phyloP scores from a whole-genome alignment of 2,329 filamentous ascomycete genomes.

The Sclerotinia minor region DNA sequence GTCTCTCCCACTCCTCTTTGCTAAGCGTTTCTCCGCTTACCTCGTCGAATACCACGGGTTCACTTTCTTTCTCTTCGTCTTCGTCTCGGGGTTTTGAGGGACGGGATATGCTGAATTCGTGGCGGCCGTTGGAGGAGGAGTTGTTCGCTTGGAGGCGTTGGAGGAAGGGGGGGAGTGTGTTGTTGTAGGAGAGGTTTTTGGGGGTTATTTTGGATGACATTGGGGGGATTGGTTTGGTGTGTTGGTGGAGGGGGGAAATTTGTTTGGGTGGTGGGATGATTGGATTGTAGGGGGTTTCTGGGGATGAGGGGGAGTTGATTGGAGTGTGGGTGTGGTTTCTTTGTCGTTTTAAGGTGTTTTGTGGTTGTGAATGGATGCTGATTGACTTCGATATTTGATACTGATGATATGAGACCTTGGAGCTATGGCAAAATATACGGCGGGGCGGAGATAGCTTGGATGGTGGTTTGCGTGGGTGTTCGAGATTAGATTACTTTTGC shows the following conservation, averaged over 20 bases:
- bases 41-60: slow-evolving; percentile 73
- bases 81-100: slow-evolving; percentile 51
- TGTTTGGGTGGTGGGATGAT: too few species aligned
- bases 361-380: too few species aligned
- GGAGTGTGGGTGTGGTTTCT: too few species aligned
- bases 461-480: too few species aligned
- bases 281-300: too few species aligned
- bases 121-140: slow-evolving; percentile 48
- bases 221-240: neutral
- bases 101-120: slow-evolving; percentile 40
- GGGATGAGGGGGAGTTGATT: too few species aligned
- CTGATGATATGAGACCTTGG: too few species aligned
- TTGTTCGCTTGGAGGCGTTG: slow-evolving; percentile 56
- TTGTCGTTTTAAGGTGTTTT: too few species aligned
- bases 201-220: slow-evolving; percentile 61
- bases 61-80: slow-evolving; percentile 74
- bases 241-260: neutral
- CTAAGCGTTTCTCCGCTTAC: slow-evolving; percentile 59
- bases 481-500: too few species aligned
- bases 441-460: too few species aligned
- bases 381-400: too few species aligned
- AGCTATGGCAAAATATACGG: too few species aligned
- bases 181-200: slow-evolving; percentile 69
- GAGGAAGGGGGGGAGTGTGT: slow-evolving; percentile 60
- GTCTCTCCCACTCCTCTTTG: slow-evolving; percentile 42